Percentiles rank a stretch among this genome's conserved stretches.
Conservation (phyloP, 73 alveolate species). For the Paraurostyla sp. region DNA sequence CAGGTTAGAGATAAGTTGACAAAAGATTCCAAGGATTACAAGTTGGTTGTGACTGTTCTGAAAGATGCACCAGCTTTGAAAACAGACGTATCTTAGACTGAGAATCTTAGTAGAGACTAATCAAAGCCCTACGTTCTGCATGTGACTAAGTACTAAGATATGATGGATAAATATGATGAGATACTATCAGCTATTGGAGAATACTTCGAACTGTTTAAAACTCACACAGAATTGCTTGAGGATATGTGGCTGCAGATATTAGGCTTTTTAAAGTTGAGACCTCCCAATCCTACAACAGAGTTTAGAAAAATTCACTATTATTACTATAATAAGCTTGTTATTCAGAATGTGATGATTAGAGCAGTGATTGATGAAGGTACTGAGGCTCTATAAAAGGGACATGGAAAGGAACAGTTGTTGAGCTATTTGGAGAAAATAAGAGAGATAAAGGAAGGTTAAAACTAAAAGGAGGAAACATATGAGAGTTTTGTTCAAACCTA, state of each 20-base stretch:
- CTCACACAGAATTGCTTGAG: constrained; percentile 16
- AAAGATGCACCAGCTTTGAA: too few species aligned
- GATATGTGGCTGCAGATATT: constrained; percentile 50
- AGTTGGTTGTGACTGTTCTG: neutral
- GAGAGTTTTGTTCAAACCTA: neutral
- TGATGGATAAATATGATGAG: constrained; percentile 25
- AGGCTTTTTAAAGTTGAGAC: neutral
- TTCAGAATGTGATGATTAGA: neutral
- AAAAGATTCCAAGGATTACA: constrained; percentile 39
- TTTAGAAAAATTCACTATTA: constrained; percentile 33
- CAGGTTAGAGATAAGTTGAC: constrained; percentile 38
- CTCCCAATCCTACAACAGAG: neutral
- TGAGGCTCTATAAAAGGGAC: neutral
- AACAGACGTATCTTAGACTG: too few species aligned
- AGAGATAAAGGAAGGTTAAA: constrained; percentile 15
- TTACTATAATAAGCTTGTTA: neutral
- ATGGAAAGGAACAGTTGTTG: neutral
- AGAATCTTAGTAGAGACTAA: constrained; percentile 10
- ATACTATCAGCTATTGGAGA: constrained; percentile 53
- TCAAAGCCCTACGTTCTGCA: neutral
- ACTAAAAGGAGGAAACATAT: constrained; percentile 14
- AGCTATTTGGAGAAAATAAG: constrained; percentile 21
- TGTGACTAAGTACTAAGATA: constrained; percentile 28
- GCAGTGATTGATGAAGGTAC: constrained; percentile 10
- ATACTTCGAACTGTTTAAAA: constrained; percentile 42